Percentiles rank a stretch among this genome's conserved stretches.
These are phyloP conservation scores for Nitzschia sp. DNA, from an alignment of 108 stramenopile species.

Conservation along the genomic window DNA sequence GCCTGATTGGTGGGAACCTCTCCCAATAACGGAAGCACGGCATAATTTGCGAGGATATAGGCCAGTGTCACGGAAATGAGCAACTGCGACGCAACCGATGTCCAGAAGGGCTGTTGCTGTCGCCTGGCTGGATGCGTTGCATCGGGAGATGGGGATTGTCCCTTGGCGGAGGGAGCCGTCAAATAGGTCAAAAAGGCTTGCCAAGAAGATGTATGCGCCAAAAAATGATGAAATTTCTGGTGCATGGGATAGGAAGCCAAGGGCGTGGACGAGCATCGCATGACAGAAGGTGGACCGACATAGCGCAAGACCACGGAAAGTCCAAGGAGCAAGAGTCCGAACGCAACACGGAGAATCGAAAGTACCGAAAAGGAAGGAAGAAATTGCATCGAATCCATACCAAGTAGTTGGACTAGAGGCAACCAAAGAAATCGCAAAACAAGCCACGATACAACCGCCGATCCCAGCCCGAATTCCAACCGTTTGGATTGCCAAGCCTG, in stretches of 20 bases:
- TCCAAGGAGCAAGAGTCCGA: slow-evolving; percentile 26
- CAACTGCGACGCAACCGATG: slow-evolving; percentile 12
- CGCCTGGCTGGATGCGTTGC: slow-evolving; percentile 19
- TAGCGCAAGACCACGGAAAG: slow-evolving; percentile 32
- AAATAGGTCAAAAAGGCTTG: too few relatives aligned
- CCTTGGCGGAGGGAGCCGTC: neutral
- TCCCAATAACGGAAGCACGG: slow-evolving; percentile 13
- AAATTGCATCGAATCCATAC: too few relatives aligned
- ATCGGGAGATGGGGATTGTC: neutral
- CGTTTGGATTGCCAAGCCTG: slow-evolving; percentile 13
- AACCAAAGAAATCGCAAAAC: too few relatives aligned
- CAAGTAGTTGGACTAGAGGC: too few relatives aligned
- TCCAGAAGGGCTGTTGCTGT: slow-evolving; percentile 18
- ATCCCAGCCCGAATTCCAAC: too few relatives aligned
- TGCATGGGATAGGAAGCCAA: neutral
- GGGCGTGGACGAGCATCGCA: slow-evolving; percentile 46
- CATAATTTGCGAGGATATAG: slow-evolving; percentile 10
- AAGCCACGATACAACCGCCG: too few relatives aligned
- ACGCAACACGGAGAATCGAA: slow-evolving; percentile 5
- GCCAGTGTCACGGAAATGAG: slow-evolving; percentile 21
- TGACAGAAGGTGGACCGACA: slow-evolving; percentile 39
- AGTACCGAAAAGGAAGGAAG: too few relatives aligned
- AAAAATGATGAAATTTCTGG: too few relatives aligned
- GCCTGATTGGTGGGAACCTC: neutral
- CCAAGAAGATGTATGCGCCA: too few relatives aligned